Evolutionary conservation across 306 rosid species (phyloP), one percentile per base, ranked within the genome.

Genomic region (Urtica urens): DNA sequence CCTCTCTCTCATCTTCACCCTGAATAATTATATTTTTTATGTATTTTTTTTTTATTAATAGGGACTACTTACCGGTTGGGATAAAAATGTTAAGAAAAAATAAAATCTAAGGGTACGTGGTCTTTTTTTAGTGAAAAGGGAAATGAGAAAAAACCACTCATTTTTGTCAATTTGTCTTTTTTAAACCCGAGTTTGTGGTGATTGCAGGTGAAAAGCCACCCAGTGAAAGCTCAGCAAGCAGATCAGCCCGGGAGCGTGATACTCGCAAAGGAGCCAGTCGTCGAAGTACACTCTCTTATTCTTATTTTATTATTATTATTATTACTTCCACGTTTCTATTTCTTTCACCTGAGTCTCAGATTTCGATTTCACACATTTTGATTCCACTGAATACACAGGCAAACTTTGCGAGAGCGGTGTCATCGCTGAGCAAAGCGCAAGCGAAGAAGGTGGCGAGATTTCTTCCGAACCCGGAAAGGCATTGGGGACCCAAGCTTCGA

Each of bases 401-500:
- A 6, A 90, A 79, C 63, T 90, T 90, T 55, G 84, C 95, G 57
- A 53, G 93, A 57, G 97, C 97, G 6, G 82, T 78, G 20, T 69
- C 87, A 26, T 90, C 97, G 40, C 94, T 85, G 3, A 84, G 95
- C 75, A 85, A 81, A 77, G 92, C 97, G 22, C 97, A 90, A 53
- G 79, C 86, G 9, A 88, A 84, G 82, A 84, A 84, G 59, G 78
- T 84, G 41, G 82, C 87, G 0, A 74, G 95, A 53, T 90, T 84
- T 74, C 95, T 90, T 56, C 94, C 97, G 22, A 90, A 90, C 66
- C 95, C 97, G 0, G 97, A 90, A 52, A 81, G 80, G 62, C 95
- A 90, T 35, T 90, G 97, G 95, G 97, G 97, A 31, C 95, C 97
- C 3, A 81, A 90, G 68, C 82, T 90, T 27, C 77, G 95, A 71